Conservation (phyloP, 176 grass and related monocot genomes). For the Ananas comosus region DNA sequence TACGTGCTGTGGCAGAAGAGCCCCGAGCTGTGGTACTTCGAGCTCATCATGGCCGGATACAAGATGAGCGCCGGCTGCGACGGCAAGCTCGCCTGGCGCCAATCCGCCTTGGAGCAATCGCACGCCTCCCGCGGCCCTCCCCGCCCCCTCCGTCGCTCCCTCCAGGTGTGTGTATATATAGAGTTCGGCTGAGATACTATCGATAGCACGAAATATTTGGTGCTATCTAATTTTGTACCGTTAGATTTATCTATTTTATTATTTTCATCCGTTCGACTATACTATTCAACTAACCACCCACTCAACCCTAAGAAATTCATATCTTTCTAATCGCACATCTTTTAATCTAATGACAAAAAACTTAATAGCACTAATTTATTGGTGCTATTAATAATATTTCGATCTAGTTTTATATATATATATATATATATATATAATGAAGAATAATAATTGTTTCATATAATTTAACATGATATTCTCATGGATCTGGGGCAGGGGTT, state of each 20-base stretch:
- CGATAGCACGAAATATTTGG: no score
- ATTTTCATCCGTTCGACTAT: no score
- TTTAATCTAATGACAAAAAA: no score
- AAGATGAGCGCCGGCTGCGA: slow-evolving; percentile 89
- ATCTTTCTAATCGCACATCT: no score
- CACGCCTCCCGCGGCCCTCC: slow-evolving; percentile 57
- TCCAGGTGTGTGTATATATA: slow-evolving; percentile 37
- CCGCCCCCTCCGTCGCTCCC: slow-evolving; percentile 71
- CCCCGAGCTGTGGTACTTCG: slow-evolving; percentile 92
- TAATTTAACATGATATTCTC: neutral
- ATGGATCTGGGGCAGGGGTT: slow-evolving; percentile 34
- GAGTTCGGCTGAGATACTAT: no score
- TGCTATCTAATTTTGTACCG: no score
- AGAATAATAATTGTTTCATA: neutral
- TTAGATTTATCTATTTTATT: no score
- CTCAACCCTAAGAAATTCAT: no score
- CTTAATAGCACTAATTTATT: no score
- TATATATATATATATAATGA: neutral
- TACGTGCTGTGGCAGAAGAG: slow-evolving; percentile 95
- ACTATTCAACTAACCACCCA: no score
- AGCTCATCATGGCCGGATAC: slow-evolving; percentile 83
- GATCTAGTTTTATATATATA: no score
- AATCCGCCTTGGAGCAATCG: slow-evolving; percentile 51
- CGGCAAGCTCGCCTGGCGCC: slow-evolving; percentile 78
- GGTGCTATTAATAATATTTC: no score